Evolutionary conservation across 176 grass and related monocot species (phyloP).

Genomic region (Cocos nucifera): DNA sequence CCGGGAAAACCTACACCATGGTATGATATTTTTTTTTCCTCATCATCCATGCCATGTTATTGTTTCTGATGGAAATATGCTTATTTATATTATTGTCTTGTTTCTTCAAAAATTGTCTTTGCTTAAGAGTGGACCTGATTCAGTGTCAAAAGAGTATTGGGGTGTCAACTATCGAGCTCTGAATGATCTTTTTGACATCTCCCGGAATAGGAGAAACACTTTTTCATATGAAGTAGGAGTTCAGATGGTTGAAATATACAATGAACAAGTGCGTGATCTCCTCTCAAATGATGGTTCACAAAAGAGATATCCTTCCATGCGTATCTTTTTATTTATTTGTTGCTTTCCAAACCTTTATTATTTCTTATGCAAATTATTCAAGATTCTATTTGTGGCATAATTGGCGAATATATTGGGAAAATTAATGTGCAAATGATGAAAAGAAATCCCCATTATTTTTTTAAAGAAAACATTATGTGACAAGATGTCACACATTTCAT

Average conservation of each 20-base stretch:
- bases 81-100: not conserved
- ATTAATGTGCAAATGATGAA: not conserved
- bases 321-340: not conserved
- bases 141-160: slow-evolving; percentile 83
- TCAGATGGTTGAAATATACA: slow-evolving; percentile 99
- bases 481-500: no score
- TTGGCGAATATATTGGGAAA: not conserved
- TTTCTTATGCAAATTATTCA: no score
- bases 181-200: slow-evolving; percentile 89
- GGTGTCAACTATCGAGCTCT: slow-evolving; percentile 98
- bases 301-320: slow-evolving; percentile 90
- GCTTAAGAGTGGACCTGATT: slow-evolving; percentile 74
- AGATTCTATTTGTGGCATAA: not conserved
- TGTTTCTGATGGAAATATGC: no score
- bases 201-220: slow-evolving; percentile 68
- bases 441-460: no score
- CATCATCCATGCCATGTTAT: not conserved
- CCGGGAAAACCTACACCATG: slow-evolving; percentile 99
- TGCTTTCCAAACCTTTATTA: no score
- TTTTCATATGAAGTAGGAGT: slow-evolving; percentile 90
- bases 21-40: slow-evolving; percentile 23
- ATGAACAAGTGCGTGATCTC: slow-evolving; percentile 97
- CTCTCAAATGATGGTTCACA: slow-evolving; percentile 72
- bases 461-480: no score
- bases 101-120: slow-evolving; percentile 19